These are phyloP conservation scores for Penicillium janthinellum DNA, from an alignment of 2,329 filamentous ascomycete genomes.

Conservation along the genomic window DNA sequence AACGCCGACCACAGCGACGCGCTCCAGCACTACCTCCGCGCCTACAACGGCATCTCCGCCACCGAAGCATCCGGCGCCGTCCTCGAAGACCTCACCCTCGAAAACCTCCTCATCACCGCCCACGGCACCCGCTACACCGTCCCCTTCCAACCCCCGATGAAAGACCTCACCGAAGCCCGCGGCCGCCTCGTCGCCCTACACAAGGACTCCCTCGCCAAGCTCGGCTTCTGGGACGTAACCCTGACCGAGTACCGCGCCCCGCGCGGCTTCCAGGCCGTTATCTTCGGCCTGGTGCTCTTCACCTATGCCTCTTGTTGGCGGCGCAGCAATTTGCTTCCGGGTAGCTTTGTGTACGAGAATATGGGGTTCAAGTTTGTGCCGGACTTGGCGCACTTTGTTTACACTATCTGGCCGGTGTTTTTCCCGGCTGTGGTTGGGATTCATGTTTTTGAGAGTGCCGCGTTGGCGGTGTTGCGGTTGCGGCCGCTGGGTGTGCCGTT, in stretches of 20 bases:
- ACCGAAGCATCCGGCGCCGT: constrained; percentile 59
- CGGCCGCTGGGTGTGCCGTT: constrained; percentile 55
- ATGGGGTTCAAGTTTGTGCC: constrained; percentile 57
- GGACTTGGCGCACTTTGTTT: constrained; percentile 60
- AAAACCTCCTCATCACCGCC: constrained; percentile 63
- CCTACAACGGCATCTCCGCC: constrained; percentile 64
- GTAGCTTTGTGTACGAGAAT: constrained; percentile 52
- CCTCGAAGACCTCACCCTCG: constrained; percentile 65
- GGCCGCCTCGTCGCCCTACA: constrained; percentile 74
- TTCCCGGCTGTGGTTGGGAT: constrained; percentile 62
- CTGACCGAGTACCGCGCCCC: constrained; percentile 57
- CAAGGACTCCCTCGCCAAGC: constrained; percentile 57
- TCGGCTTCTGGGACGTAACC: constrained; percentile 62
- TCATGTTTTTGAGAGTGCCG: constrained; percentile 65
- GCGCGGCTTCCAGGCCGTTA: constrained; percentile 53
- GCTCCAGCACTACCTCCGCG: constrained; percentile 74
- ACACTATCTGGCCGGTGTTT: constrained; percentile 61
- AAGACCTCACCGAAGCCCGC: constrained; percentile 67
- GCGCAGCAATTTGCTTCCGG: constrained; percentile 56
- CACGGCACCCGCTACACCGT: constrained; percentile 54
- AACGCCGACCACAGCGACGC: constrained; percentile 78
- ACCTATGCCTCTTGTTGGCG: constrained; percentile 57
- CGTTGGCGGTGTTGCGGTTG: constrained; percentile 51
- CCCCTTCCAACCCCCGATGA: constrained; percentile 70
- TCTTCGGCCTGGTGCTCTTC: constrained; percentile 58